Conservation (phyloP, 371 early-diverging fungal species). For the Rhizomucor miehei region DNA sequence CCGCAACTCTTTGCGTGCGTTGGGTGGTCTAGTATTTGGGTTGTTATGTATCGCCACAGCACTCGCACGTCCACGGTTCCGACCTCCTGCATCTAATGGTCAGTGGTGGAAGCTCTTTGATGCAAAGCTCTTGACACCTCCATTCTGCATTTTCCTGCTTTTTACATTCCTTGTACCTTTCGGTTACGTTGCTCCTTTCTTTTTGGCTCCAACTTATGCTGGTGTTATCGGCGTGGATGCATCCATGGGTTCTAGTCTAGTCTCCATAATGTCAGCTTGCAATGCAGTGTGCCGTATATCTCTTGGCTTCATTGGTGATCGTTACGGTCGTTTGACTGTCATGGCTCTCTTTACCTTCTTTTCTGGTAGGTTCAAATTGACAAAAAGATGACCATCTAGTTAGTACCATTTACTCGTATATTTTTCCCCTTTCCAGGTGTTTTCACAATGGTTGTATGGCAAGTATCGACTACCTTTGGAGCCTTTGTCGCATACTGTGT, state of each 20-base stretch:
- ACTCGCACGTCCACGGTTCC: slow-evolving; percentile 29
- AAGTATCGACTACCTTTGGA: slow-evolving; percentile 48
- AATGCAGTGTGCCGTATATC: slow-evolving; percentile 18
- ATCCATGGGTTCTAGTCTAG: slow-evolving; percentile 9
- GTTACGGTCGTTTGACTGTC: slow-evolving; percentile 14
- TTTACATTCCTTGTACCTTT: slow-evolving; percentile 43
- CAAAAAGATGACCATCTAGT: neutral
- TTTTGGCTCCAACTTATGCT: slow-evolving; percentile 19
- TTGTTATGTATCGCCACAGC: slow-evolving; percentile 35
- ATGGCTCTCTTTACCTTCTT: slow-evolving; percentile 16
- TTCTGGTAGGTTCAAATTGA: slow-evolving; percentile 17
- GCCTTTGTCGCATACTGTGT: slow-evolving; percentile 19
- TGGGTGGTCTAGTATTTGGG: slow-evolving; percentile 34
- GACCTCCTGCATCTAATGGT: slow-evolving; percentile 11
- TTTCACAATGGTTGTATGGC: slow-evolving; percentile 63
- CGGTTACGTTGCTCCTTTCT: slow-evolving; percentile 37
- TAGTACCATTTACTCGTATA: neutral
- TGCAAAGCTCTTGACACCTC: slow-evolving; percentile 16
- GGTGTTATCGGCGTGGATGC: slow-evolving; percentile 7
- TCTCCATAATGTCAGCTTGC: slow-evolving; percentile 17
- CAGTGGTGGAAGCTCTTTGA: slow-evolving; percentile 24
- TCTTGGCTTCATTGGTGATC: slow-evolving; percentile 31
- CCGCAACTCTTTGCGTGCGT: slow-evolving; percentile 50
- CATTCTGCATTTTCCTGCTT: slow-evolving; percentile 30
- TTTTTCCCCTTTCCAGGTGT: slow-evolving; percentile 14